Percentiles rank a stretch among this genome's conserved stretches.
phyloP scores from a whole-genome alignment of 23 red algal genomes.

The Gracilariopsis chorda region DNA sequence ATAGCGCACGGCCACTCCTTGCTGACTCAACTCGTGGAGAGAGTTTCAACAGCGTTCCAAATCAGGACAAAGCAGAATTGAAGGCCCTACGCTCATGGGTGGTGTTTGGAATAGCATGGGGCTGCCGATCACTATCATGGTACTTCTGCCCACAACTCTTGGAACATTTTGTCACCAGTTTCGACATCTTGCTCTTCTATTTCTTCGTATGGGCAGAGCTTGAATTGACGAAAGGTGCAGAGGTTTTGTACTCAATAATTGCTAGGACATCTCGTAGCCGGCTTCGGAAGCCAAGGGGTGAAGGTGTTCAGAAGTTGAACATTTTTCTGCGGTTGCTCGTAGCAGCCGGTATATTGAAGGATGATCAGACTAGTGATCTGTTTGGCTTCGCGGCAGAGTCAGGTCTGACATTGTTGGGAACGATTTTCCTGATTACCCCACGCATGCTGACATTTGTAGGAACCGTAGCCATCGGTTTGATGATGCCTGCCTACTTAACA shows the following conservation, averaged over 20 bases:
- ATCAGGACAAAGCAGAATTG: too few species aligned
- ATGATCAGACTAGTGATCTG: neutral
- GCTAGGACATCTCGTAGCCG: neutral
- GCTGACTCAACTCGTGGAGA: neutral
- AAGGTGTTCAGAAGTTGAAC: neutral
- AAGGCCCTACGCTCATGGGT: constrained; percentile 57
- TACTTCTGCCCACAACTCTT: constrained; percentile 32
- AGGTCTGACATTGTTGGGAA: constrained; percentile 9
- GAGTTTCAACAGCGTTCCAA: too few species aligned
- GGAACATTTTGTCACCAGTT: neutral
- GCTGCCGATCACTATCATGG: constrained; percentile 13
- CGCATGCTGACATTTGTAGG: constrained; percentile 60
- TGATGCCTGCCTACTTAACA: constrained; percentile 37
- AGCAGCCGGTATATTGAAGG: neutral
- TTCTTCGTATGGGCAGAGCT: constrained; percentile 65
- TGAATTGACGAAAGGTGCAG: constrained; percentile 45
- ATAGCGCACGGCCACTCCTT: neutral
- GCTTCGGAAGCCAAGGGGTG: neutral
- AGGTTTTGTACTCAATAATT: constrained; percentile 16
- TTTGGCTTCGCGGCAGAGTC: constrained; percentile 12
- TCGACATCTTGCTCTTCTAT: constrained; percentile 28
- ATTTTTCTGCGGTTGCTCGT: constrained; percentile 16
- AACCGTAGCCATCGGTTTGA: constrained; percentile 35
- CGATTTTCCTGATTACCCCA: constrained; percentile 62
- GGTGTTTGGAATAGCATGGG: constrained; percentile 42